Evolutionary conservation across 768 basidiomycete genomes (phyloP).

Genomic region (Lentinula sp.): DNA sequence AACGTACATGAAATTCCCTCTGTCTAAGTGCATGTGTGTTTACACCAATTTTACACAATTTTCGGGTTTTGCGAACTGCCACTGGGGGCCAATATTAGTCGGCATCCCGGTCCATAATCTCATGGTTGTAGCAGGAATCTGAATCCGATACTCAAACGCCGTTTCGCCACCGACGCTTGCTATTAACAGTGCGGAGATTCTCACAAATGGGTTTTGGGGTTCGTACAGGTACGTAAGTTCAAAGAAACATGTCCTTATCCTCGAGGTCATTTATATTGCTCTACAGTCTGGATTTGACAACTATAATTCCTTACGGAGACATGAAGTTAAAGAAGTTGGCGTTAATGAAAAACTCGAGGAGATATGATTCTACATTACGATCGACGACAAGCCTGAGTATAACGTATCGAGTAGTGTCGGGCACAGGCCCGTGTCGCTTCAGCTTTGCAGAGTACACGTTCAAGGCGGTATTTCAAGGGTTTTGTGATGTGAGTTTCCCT

Average conservation of each 20-base stretch:
- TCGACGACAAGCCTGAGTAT: background rate
- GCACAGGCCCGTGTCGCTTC: background rate
- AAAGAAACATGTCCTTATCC: background rate
- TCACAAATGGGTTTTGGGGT: background rate
- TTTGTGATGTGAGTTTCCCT: background rate
- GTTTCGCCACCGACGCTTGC: slow-evolving; percentile 43
- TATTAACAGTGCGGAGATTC: slow-evolving; percentile 19
- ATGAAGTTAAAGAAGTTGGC: background rate
- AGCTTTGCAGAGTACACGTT: background rate
- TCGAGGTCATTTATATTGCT: background rate
- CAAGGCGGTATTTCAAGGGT: background rate
- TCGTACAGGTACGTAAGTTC: background rate
- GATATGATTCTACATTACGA: background rate
- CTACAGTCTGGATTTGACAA: background rate
- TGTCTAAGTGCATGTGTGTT: background rate
- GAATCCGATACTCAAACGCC: slow-evolving; percentile 25
- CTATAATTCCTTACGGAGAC: background rate
- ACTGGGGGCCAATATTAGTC: too few relatives aligned
- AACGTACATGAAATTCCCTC: too few relatives aligned
- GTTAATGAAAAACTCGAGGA: slow-evolving; percentile 1
- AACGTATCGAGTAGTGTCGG: background rate
- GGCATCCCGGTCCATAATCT: slow-evolving; percentile 4
- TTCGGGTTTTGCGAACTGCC: too few relatives aligned
- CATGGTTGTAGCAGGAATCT: slow-evolving; percentile 23
- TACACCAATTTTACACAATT: background rate